A percentile compares a stretch with the other conserved stretches of the same genome.
Evolutionary conservation across 805 yeast species (phyloP).

Genomic region (Yarrowia sp.): DNA sequence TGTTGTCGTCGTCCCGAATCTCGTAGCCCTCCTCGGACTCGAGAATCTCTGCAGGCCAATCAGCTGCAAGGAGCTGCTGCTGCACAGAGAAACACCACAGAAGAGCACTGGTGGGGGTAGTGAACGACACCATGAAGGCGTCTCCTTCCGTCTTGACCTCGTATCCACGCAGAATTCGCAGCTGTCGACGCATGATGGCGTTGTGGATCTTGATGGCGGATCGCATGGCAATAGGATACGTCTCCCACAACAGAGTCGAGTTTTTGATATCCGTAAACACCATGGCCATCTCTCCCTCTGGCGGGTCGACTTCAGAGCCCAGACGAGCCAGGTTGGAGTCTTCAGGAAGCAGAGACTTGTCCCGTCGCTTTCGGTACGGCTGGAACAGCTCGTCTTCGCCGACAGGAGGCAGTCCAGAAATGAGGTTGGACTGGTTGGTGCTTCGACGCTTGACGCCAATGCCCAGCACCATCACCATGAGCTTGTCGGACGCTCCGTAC

Average conservation of each 20-base stretch:
- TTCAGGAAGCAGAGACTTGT: constrained; percentile 53
- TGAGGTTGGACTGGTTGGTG: constrained; percentile 35
- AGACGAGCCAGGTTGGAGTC: constrained; percentile 79
- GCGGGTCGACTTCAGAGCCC: constrained; percentile 85
- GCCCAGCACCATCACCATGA: constrained; percentile 77
- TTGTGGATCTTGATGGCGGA: constrained; percentile 95
- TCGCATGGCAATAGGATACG: constrained; percentile 90
- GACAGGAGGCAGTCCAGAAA: constrained; percentile 28
- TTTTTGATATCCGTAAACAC: constrained; percentile 96
- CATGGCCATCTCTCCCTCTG: constrained; percentile 90
- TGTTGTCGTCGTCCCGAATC: constrained; percentile 59
- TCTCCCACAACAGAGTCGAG: constrained; percentile 91
- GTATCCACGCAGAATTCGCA: constrained; percentile 92
- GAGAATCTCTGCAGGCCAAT: constrained; percentile 93
- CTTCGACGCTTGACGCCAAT: constrained; percentile 36
- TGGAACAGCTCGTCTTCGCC: constrained; percentile 39
- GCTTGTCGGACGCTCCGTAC: constrained; percentile 79
- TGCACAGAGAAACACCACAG: constrained; percentile 95
- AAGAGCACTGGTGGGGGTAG: constrained; percentile 84
- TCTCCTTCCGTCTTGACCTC: constrained; percentile 99
- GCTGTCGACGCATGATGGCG: constrained; percentile 87
- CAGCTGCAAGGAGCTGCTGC: constrained; percentile 73
- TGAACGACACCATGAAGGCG: constrained; percentile 96
- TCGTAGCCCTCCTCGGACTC: constrained; percentile 82
- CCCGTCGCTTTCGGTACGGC: constrained; percentile 44